Percentiles rank a stretch among this genome's conserved stretches.
These are phyloP conservation scores for Penicillium herquei DNA, from an alignment of 495 filamentous ascomycete genomes.

Conservation along the genomic window DNA sequence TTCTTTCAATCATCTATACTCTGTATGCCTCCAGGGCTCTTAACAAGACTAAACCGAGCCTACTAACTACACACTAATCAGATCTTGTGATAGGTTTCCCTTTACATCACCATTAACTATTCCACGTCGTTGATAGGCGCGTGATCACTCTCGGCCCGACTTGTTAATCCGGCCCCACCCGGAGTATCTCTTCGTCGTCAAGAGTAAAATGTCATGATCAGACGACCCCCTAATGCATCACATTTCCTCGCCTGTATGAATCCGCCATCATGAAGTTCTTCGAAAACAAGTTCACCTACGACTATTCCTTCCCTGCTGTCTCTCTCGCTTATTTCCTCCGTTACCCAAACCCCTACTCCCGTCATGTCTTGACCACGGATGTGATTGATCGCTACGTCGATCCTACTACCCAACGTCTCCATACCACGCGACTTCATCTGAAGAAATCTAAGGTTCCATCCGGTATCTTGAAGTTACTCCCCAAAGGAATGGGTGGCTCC, in stretches of 20 bases:
- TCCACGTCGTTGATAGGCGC: not conserved
- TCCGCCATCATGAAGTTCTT: conserved; percentile 77
- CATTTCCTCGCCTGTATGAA: not conserved
- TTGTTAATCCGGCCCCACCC: not conserved
- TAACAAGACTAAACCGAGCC: no score
- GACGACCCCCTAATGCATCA: not conserved
- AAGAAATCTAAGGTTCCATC: conserved; percentile 90
- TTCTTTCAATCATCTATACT: no score
- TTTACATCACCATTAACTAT: conserved; percentile 6
- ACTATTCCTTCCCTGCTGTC: conserved; percentile 87
- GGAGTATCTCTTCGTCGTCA: not conserved
- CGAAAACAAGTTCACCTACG: conserved; percentile 83
- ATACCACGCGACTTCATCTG: conserved; percentile 86
- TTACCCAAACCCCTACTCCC: conserved; percentile 95
- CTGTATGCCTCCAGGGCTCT: no score
- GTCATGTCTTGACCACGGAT: conserved; percentile 94
- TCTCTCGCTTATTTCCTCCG: conserved; percentile 98
- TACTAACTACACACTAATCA: no score
- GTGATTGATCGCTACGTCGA: conserved; percentile 88
- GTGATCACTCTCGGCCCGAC: not conserved
- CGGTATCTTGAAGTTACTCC: conserved; percentile 77
- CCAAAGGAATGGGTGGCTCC: conserved; percentile 69
- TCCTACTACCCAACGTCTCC: conserved; percentile 71
- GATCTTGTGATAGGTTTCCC: no score
- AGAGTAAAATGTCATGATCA: conserved; percentile 5